A percentile compares a stretch with the other conserved stretches of the same genome.
These are phyloP conservation scores for Coleophoma crateriformis DNA, from an alignment of 2,329 filamentous ascomycete species.

Conservation along the genomic window DNA sequence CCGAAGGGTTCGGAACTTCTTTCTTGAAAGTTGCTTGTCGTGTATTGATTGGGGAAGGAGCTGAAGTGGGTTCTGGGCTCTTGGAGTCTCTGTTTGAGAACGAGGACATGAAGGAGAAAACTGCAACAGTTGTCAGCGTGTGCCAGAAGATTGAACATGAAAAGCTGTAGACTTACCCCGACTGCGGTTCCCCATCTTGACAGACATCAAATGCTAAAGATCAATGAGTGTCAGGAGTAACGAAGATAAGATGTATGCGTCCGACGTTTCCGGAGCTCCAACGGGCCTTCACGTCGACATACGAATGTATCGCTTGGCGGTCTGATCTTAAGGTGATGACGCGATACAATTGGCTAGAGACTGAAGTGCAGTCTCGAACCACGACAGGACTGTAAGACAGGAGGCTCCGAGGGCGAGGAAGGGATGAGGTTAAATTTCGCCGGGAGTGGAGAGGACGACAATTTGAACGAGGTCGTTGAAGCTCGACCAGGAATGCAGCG, in stretches of 20 bases:
- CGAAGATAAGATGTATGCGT: slow-evolving; percentile 2
- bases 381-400: background rate
- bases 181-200: slow-evolving; percentile 26
- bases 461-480: no score
- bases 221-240: slow-evolving; percentile 12
- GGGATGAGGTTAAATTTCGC: background rate
- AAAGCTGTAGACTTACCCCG: slow-evolving; percentile 22
- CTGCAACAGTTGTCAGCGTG: slow-evolving; percentile 37
- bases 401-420: background rate
- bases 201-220: slow-evolving; percentile 1
- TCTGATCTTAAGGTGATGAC: background rate
- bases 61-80: slow-evolving; percentile 24
- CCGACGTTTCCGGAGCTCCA: slow-evolving; percentile 16
- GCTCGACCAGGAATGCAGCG: no score
- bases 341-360: background rate
- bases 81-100: slow-evolving; percentile 48
- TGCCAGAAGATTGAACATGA: background rate
- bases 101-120: slow-evolving; percentile 84
- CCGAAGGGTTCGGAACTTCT: slow-evolving; percentile 33
- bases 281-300: slow-evolving; percentile 9
- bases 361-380: background rate
- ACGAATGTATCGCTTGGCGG: background rate
- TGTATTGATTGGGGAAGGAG: slow-evolving; percentile 19
- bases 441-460: no score
- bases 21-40: slow-evolving; percentile 11